Conservation (phyloP, 116 monocot genomes). For the Dioscorea cayenensis region DNA sequence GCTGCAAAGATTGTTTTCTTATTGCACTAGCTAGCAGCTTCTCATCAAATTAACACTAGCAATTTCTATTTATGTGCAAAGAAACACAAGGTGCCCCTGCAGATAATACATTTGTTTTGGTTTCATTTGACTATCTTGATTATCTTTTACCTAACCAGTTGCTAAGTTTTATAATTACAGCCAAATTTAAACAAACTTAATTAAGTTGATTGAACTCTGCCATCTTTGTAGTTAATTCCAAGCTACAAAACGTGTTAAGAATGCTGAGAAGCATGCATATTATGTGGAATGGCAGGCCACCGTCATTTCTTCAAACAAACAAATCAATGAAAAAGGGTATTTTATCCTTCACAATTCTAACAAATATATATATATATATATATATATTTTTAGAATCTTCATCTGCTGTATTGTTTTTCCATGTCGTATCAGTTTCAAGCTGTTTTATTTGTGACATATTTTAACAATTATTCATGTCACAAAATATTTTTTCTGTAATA, state of each 20-base stretch:
- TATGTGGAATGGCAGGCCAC: constrained; percentile 64
- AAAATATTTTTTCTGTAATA: too few species aligned
- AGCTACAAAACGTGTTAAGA: constrained; percentile 77
- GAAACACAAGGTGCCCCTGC: constrained; percentile 60
- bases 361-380: not conserved
- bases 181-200: constrained; percentile 69
- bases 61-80: constrained; percentile 90
- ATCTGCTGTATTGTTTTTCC: not conserved
- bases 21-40: constrained; percentile 47
- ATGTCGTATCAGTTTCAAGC: constrained; percentile 16
- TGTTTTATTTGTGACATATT: too few species aligned
- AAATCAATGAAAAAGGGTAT: constrained; percentile 32
- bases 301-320: constrained; percentile 55
- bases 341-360: not conserved
- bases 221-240: constrained; percentile 34
- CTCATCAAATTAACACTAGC: constrained; percentile 75
- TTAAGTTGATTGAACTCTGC: constrained; percentile 82
- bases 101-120: not conserved
- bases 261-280: constrained; percentile 59
- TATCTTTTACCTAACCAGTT: not conserved
- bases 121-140: not conserved
- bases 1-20: too few species aligned
- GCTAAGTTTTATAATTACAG: constrained; percentile 21
- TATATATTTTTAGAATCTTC: not conserved
- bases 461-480: too few species aligned